Evolutionary conservation across 305 asterid genomes (phyloP), one percentile per base, ranked within the genome.

Genomic region (Nicotiana rustica): DNA sequence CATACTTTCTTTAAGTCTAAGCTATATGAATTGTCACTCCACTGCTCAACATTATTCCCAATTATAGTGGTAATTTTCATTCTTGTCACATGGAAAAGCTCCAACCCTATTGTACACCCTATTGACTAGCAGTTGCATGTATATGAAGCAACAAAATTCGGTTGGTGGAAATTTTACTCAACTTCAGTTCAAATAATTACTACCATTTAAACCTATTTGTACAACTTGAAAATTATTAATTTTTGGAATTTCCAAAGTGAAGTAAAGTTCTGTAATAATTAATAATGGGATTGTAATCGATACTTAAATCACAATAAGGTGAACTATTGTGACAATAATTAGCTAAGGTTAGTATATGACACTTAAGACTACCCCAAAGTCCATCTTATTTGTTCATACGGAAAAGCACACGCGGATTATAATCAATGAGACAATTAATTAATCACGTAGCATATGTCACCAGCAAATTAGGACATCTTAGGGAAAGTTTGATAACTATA

Each of bases 21-120:
- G 80, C 17, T 75, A 25, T 12, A 75, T 75, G 80, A 75, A 29
- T 75, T 25, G 47, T 75, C 65, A 75, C 44, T 52, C 65, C 80
- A 52, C 17, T 29, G 64, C 17, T 75, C 47, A 75, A 7, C 52
- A 1, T 49, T 49, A 1, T 49, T 49, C 62, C 64, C 13, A 25
- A 75, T 49, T 5, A 75, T 75, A 75, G 44, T 49, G 9, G 8
- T 49, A 14, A 14, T 14, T 19, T 8, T 15, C 62, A 47, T 25
- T 73, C 44, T 8, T 52, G 21, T 75, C 65, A 49, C 65, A 75
- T 52, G 62, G 19, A 13, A 49, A 49, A 25, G 79, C 59, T 70
- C 60, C 62, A 49, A 52, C 8, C 44, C 79, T 75, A 71, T 55
- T 55, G 6, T 55, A 55, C 59, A 55, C 59, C 59, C 59, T 13